Conservation (phyloP, 768 basidiomycete species). For the Cystofilobasidium capitatum region DNA sequence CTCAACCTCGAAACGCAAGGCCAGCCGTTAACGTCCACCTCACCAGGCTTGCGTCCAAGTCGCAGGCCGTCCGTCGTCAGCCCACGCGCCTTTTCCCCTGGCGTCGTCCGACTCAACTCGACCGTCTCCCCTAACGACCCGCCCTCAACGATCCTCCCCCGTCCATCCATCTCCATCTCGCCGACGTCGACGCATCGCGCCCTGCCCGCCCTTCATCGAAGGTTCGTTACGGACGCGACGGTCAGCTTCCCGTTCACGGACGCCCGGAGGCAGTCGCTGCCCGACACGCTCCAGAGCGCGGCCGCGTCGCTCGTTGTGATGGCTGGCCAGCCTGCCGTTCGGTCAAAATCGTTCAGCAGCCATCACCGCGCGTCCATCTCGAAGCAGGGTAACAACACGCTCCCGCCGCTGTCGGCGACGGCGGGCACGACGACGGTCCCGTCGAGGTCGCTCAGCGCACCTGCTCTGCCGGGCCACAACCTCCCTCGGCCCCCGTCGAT, state of each 20-base stretch:
- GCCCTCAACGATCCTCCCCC: not conserved
- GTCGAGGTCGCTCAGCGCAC: no score
- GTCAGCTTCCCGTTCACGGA: not conserved
- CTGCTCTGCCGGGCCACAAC: no score
- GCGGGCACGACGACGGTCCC: no score
- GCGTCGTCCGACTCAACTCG: conserved; percentile 9
- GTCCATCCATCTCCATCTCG: not conserved
- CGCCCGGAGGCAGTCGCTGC: not conserved
- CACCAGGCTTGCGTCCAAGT: not conserved
- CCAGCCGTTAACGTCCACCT: not conserved
- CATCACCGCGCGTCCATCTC: not conserved
- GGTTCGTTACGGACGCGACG: not conserved
- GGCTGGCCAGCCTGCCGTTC: not conserved
- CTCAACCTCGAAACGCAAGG: no score
- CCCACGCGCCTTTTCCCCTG: not conserved
- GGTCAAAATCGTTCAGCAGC: not conserved
- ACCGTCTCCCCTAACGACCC: conserved; percentile 7
- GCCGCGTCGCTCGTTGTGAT: not conserved
- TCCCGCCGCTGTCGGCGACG: not conserved
- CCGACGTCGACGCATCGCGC: not conserved
- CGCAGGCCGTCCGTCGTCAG: not conserved
- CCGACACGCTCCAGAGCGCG: not conserved
- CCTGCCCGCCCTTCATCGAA: not conserved
- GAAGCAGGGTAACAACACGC: not conserved
- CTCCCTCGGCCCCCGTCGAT: no score